A percentile compares a stretch with the other conserved stretches of the same genome.
phyloP scores from a whole-genome alignment of 441 rosid genomes.

The Dalechampia spathulata region DNA sequence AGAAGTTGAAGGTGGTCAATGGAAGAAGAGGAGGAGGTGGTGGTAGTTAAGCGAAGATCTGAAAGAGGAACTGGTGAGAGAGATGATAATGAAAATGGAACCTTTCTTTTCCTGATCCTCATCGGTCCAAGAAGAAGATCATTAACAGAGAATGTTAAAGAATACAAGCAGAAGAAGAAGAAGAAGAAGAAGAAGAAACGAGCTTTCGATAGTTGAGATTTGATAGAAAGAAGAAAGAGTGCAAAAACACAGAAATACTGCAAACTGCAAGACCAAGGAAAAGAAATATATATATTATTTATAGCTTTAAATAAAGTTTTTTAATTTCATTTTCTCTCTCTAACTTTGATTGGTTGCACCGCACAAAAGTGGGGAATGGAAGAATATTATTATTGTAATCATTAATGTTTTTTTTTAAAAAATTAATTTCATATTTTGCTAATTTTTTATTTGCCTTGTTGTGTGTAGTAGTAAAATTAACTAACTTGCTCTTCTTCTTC shows the following conservation, averaged over 20 bases:
- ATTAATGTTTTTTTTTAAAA: not conserved
- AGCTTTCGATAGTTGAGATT: not conserved
- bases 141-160: too few species aligned
- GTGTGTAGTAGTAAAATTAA: too few species aligned
- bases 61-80: slow-evolving; percentile 55
- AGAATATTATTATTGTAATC: not conserved
- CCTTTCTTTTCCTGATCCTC: slow-evolving; percentile 93
- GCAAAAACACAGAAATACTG: not conserved
- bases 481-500: too few species aligned
- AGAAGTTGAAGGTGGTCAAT: too few species aligned
- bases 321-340: slow-evolving; percentile 5
- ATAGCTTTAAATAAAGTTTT: too few species aligned
- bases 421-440: too few species aligned
- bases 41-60: slow-evolving; percentile 57
- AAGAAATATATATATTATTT: too few species aligned
- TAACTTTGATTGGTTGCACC: slow-evolving; percentile 27
- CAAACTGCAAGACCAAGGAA: not conserved
- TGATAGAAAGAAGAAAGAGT: not conserved
- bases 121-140: slow-evolving; percentile 46
- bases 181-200: not conserved
- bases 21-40: slow-evolving; percentile 40
- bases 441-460: too few species aligned
- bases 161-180: not conserved
- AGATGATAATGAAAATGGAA: slow-evolving; percentile 61
- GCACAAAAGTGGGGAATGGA: slow-evolving; percentile 28